These are phyloP conservation scores for Incumbomyces delicatus DNA, from an alignment of 2,329 filamentous ascomycete species.

Conservation along the genomic window DNA sequence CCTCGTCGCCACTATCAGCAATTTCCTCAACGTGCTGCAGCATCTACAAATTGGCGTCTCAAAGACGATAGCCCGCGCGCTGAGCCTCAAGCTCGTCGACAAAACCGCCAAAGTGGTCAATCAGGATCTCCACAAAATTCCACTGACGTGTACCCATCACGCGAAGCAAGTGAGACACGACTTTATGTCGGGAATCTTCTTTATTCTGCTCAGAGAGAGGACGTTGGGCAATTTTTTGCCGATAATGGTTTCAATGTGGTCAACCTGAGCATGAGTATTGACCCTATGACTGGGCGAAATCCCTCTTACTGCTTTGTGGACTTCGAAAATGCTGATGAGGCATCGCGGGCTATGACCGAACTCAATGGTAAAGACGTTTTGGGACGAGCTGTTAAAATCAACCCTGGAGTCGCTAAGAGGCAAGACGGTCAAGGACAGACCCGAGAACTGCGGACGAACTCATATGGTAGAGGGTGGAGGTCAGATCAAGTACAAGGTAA, in stretches of 20 bases:
- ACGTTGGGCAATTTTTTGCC: conserved; percentile 41
- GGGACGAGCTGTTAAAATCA: conserved; percentile 53
- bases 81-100: conserved; percentile 24
- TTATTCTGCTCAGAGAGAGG: conserved; percentile 43
- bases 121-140: not conserved
- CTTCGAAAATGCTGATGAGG: conserved; percentile 47
- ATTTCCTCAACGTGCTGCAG: conserved; percentile 12
- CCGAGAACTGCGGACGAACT: conserved; percentile 1
- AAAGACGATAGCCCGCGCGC: conserved; percentile 29
- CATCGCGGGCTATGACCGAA: conserved; percentile 47
- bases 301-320: conserved; percentile 69
- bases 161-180: conserved; percentile 27
- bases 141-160: conserved; percentile 1
- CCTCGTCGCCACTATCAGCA: conserved; percentile 1
- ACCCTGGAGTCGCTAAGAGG: conserved; percentile 52
- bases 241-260: conserved; percentile 33
- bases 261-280: conserved; percentile 58
- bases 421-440: conserved; percentile 19
- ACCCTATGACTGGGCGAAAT: conserved; percentile 58
- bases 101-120: conserved; percentile 23
- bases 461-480: not conserved
- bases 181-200: conserved; percentile 48
- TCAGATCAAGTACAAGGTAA: conserved; percentile 9
- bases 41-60: conserved; percentile 31
- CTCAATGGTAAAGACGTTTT: conserved; percentile 47